A percentile compares a stretch with the other conserved stretches of the same genome.
Conservation (phyloP, 768 basidiomycete species). For the Leccinum longicurvipes region DNA sequence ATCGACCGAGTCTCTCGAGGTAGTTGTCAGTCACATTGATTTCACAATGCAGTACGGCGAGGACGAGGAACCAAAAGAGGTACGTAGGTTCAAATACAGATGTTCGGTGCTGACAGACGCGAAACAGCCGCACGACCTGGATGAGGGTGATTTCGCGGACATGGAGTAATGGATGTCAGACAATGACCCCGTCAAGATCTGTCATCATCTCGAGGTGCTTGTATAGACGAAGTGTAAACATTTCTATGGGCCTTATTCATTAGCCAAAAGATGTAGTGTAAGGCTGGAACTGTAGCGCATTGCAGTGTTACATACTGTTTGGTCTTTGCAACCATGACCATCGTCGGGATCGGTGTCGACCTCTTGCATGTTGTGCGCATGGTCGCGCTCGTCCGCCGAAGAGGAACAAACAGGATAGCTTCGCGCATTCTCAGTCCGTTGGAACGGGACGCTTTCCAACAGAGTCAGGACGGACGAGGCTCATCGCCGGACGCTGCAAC, state of each 20-base stretch:
- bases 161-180: slow-evolving; percentile 44
- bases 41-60: slow-evolving; percentile 99
- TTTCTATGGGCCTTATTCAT: too few species aligned
- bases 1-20: slow-evolving; percentile 83
- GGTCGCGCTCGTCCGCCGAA: slow-evolving; percentile 46
- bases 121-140: slow-evolving; percentile 81
- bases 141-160: slow-evolving; percentile 87
- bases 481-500: slow-evolving; percentile 11
- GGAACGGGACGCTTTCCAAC: slow-evolving; percentile 38
- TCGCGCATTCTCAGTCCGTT: slow-evolving; percentile 56
- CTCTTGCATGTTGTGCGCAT: slow-evolving; percentile 70
- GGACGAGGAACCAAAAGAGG: slow-evolving; percentile 96
- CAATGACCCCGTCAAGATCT: too few species aligned
- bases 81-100: slow-evolving; percentile 28
- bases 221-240: neutral
- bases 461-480: slow-evolving; percentile 11
- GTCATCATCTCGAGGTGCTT: too few species aligned
- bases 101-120: slow-evolving; percentile 10
- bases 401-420: slow-evolving; percentile 47
- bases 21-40: slow-evolving; percentile 92
- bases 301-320: neutral
- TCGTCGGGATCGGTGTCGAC: slow-evolving; percentile 77
- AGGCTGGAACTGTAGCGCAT: too few species aligned
- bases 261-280: neutral
- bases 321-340: slow-evolving; percentile 40